phyloP scores from a whole-genome alignment of 2,329 filamentous ascomycete genomes.

The Colletotrichum salicis region DNA sequence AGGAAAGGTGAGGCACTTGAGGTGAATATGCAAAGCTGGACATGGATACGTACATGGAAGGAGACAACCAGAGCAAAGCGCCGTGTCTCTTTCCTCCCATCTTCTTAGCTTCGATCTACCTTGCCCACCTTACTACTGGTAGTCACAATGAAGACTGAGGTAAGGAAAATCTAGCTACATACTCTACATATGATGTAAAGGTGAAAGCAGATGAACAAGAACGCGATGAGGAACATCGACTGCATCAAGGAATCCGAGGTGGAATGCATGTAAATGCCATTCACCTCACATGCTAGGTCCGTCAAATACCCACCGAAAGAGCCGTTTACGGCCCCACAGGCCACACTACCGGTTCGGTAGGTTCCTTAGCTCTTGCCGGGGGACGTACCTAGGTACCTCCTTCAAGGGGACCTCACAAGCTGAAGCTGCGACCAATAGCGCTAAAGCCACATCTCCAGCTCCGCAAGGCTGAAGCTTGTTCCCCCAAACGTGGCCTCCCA shows the following conservation, averaged over 20 bases:
- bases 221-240: too few species aligned
- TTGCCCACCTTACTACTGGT: too few species aligned
- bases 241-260: not conserved
- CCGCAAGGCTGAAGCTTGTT: constrained; percentile 34
- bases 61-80: not conserved
- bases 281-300: not conserved
- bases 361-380: not conserved
- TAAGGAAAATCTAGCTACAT: not conserved
- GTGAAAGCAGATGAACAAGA: not conserved
- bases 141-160: not conserved
- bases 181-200: not conserved
- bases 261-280: not conserved
- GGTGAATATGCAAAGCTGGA: not conserved
- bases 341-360: constrained; percentile 15
- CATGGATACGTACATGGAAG: not conserved
- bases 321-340: not conserved
- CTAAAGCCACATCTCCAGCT: constrained; percentile 27
- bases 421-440: constrained; percentile 18
- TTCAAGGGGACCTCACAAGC: not conserved
- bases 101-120: not conserved
- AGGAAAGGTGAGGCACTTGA: not conserved
- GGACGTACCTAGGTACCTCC: not conserved
- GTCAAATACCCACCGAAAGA: constrained; percentile 2
- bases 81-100: not conserved
- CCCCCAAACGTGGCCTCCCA: constrained; percentile 26